A percentile compares a stretch with the other conserved stretches of the same genome.
Conservation (phyloP, 176 grass and related monocot species). For the Cenchrus fungigraminus region DNA sequence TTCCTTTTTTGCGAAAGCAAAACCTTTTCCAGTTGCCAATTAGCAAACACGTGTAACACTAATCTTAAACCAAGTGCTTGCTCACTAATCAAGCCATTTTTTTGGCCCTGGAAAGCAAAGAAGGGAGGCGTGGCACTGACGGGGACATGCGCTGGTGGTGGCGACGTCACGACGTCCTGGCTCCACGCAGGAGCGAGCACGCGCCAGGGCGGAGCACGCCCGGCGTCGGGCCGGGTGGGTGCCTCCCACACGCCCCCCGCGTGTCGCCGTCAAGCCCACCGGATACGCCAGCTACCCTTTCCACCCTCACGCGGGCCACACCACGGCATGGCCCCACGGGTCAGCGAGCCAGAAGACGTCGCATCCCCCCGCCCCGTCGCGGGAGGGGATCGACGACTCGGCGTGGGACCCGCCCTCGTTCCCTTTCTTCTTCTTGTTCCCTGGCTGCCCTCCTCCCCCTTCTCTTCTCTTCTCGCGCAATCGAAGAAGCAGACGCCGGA, state of each 20-base stretch:
- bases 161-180: not conserved
- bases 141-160: not conserved
- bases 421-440: slow-evolving; percentile 7
- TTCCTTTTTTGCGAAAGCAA: not conserved
- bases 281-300: not conserved
- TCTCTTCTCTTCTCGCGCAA: not conserved
- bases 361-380: not conserved
- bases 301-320: not conserved
- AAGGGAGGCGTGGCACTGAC: too few species aligned
- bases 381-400: not conserved
- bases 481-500: not conserved
- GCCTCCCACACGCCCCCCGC: slow-evolving; percentile 48
- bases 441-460: too few species aligned
- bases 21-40: not conserved
- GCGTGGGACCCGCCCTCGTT: slow-evolving; percentile 10
- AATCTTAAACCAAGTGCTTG: not conserved
- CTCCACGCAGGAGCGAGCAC: slow-evolving; percentile 1
- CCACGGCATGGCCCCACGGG: not conserved
- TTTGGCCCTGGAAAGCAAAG: not conserved
- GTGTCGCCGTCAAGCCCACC: not conserved
- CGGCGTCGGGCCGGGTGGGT: slow-evolving; percentile 12
- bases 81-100: not conserved
- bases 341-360: not conserved
- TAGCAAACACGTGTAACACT: not conserved
- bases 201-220: slow-evolving; percentile 5